Conservation (phyloP, 306 rosid genomes). For the Ochetophila trinervis region DNA sequence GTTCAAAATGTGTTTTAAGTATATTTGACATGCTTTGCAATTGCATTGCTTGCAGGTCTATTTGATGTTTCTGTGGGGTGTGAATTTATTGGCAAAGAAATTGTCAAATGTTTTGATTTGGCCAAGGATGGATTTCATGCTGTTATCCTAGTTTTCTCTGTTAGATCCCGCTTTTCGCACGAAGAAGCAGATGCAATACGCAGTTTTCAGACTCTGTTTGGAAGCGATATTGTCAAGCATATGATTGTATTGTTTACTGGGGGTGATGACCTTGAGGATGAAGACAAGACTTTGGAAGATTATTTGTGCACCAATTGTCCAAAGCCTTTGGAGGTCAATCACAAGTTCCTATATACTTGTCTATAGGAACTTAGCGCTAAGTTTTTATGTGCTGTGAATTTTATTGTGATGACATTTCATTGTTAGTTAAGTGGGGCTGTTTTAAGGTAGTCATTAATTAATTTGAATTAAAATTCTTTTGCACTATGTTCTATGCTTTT, state of each 20-base stretch:
- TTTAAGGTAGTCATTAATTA: no score
- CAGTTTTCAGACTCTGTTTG: constrained; percentile 72
- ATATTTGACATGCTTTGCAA: background rate
- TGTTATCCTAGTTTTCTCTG: constrained; percentile 64
- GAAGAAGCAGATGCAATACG: constrained; percentile 68
- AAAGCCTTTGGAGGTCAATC: constrained; percentile 57
- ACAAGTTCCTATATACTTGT: background rate
- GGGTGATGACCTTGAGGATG: constrained; percentile 84
- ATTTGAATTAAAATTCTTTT: no score
- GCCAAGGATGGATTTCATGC: constrained; percentile 98
- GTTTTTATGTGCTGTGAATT: background rate
- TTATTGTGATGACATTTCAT: background rate
- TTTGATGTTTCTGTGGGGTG: constrained; percentile 59
- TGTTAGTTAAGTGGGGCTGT: background rate
- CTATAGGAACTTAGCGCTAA: no score
- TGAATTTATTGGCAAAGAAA: constrained; percentile 74
- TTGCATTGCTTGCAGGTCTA: constrained; percentile 49
- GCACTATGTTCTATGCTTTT: no score
- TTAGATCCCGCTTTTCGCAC: constrained; percentile 62
- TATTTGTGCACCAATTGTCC: constrained; percentile 68
- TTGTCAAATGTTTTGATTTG: constrained; percentile 72
- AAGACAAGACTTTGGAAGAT: constrained; percentile 58
- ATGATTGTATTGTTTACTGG: constrained; percentile 79
- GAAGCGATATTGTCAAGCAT: constrained; percentile 64
- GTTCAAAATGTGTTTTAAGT: background rate